Percentiles rank a stretch among this genome's conserved stretches.
phyloP scores from a whole-genome alignment of 1,139 yeast species.

The Pichia sp. region DNA sequence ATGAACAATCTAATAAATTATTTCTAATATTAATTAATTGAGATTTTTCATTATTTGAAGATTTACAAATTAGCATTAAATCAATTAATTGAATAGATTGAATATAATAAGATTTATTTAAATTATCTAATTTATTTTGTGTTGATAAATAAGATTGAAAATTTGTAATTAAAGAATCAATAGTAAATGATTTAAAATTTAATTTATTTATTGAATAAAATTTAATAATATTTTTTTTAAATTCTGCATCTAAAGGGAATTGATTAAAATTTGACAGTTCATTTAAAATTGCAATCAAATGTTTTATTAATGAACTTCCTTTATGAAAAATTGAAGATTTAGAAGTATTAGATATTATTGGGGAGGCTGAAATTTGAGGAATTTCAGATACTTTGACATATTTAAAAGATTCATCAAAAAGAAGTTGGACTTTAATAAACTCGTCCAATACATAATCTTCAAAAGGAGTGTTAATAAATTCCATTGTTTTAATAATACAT shows the following conservation, averaged over 20 bases:
- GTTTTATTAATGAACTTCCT: slow-evolving; percentile 15
- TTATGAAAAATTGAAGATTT: slow-evolving; percentile 11
- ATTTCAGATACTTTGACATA: slow-evolving; percentile 18
- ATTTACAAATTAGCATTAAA: slow-evolving; percentile 15
- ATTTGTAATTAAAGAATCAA: slow-evolving; percentile 2
- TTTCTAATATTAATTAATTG: slow-evolving; percentile 9
- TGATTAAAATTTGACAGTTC: slow-evolving; percentile 15
- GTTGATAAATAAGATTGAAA: slow-evolving; percentile 7
- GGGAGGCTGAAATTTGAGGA: slow-evolving; percentile 16
- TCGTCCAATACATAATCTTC: slow-evolving; percentile 22
- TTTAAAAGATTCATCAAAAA: slow-evolving; percentile 20
- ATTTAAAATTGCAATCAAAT: slow-evolving; percentile 16
- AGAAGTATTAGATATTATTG: slow-evolving; percentile 10
- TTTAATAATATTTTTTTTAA: slow-evolving; percentile 14
- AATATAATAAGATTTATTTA: slow-evolving; percentile 11
- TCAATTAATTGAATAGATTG: slow-evolving; percentile 18
- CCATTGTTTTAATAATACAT: neutral
- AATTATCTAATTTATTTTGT: neutral
- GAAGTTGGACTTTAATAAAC: slow-evolving; percentile 23
- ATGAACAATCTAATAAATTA: slow-evolving; percentile 8
- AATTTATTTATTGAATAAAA: slow-evolving; percentile 16
- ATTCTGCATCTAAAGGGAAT: slow-evolving; percentile 16
- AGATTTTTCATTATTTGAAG: slow-evolving; percentile 13
- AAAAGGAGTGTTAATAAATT: slow-evolving; percentile 14
- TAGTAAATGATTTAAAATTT: slow-evolving; percentile 18